A percentile compares a stretch with the other conserved stretches of the same genome.
phyloP scores from a whole-genome alignment of 179 eudicot species.

The Dionaea muscipula region DNA sequence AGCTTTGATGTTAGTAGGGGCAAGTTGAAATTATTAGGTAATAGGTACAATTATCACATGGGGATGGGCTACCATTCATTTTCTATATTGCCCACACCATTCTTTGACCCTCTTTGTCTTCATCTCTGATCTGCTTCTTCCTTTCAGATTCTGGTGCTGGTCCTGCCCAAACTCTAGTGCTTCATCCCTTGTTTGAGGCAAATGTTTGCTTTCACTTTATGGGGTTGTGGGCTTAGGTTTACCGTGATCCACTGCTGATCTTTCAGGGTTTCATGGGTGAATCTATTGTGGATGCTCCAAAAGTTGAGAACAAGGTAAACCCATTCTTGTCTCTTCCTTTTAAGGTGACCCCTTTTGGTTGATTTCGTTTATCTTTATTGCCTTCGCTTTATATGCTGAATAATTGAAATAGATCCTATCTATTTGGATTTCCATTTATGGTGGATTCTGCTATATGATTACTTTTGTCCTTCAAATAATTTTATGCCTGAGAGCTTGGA shows the following conservation, averaged over 20 bases:
- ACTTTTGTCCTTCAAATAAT: too few relatives aligned
- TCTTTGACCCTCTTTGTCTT: conserved; percentile 24
- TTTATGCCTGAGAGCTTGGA: neutral
- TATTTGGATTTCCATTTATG: conserved; percentile 9
- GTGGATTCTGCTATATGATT: too few relatives aligned
- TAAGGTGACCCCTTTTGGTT: conserved; percentile 12
- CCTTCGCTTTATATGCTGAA: neutral
- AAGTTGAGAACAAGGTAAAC: conserved; percentile 44
- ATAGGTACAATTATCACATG: conserved; percentile 26
- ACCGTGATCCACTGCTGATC: conserved; percentile 17
- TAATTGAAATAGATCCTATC: too few relatives aligned
- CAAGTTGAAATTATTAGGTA: neutral
- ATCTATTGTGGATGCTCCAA: conserved; percentile 40
- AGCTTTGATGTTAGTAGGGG: neutral
- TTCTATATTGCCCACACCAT: conserved; percentile 13
- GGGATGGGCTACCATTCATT: conserved; percentile 20
- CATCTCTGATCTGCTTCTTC: conserved; percentile 18
- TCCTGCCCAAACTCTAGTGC: conserved; percentile 7
- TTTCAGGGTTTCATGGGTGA: conserved; percentile 42
- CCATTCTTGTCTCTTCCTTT: conserved; percentile 16
- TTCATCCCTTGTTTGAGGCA: conserved; percentile 21
- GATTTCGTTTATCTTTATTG: conserved; percentile 7
- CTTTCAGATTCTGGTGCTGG: conserved; percentile 18
- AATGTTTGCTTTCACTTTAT: conserved; percentile 12
- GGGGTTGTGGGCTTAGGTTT: conserved; percentile 8